A percentile compares a stretch with the other conserved stretches of the same genome.
Evolutionary conservation across 768 basidiomycete species (phyloP).

Genomic region (Rhodotorula toruloides): DNA sequence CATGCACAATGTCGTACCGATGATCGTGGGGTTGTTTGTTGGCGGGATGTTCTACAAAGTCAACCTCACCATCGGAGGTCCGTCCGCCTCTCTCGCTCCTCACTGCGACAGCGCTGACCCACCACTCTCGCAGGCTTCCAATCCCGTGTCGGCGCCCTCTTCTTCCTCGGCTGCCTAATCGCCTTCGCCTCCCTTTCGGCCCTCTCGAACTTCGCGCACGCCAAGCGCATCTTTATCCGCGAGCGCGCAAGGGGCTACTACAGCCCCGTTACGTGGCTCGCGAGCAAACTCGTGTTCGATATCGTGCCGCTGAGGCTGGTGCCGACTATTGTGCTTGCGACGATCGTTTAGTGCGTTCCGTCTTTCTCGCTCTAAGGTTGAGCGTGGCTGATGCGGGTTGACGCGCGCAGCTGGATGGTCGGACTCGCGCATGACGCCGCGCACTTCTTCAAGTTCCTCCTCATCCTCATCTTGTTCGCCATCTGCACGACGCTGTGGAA

Average conservation of each 20-base stretch:
- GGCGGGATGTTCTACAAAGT: conserved; percentile 72
- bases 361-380: conserved; percentile 5
- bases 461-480: conserved; percentile 79
- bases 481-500: conserved; percentile 88
- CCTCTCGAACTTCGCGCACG: conserved; percentile 76
- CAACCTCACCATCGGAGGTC: conserved; percentile 25
- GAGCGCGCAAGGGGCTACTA: conserved; percentile 83
- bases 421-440: conserved; percentile 71
- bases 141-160: conserved; percentile 82
- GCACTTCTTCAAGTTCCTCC: conserved; percentile 89
- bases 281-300: conserved; percentile 83
- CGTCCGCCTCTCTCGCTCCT: not conserved
- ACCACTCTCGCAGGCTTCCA: conserved; percentile 28
- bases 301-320: conserved; percentile 80
- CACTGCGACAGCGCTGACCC: too few species aligned
- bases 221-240: conserved; percentile 78
- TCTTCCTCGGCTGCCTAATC: conserved; percentile 88
- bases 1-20: conserved; percentile 66
- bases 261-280: conserved; percentile 82
- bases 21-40: conserved; percentile 76
- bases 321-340: conserved; percentile 78
- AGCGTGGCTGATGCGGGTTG: conserved; percentile 48
- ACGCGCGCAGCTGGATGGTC: conserved; percentile 79
- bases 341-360: conserved; percentile 58
- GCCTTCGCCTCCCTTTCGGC: conserved; percentile 89